A percentile compares a stretch with the other conserved stretches of the same genome.
These are phyloP conservation scores for Malassezia sp. DNA, from an alignment of 1,284 basidiomycete genomes.

Conservation along the genomic window DNA sequence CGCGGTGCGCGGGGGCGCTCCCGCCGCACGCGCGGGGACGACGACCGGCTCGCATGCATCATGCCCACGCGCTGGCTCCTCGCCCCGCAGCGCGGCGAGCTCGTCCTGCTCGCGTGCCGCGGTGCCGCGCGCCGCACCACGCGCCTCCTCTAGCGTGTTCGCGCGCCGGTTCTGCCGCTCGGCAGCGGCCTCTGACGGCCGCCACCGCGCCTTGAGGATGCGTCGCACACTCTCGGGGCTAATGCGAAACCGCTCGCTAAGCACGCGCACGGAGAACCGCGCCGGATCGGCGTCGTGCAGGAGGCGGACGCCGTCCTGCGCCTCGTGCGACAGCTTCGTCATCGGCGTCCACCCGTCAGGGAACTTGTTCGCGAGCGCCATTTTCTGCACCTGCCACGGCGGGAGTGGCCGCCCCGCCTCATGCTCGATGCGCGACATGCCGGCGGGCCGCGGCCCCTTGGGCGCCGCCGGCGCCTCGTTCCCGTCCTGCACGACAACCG, in stretches of 20 bases:
- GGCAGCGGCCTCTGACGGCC: constrained; percentile 2
- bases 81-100: constrained; percentile 8
- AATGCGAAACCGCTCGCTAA: constrained; percentile 33
- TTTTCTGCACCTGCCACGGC: constrained; percentile 30
- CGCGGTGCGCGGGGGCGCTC: not conserved
- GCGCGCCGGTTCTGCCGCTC: constrained; percentile 14
- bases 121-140: not conserved
- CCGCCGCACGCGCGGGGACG: too few species aligned
- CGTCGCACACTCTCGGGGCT: constrained; percentile 34
- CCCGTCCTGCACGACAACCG: not conserved
- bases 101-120: constrained; percentile 7
- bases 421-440: constrained; percentile 34
- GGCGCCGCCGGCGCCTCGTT: not conserved
- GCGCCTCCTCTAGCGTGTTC: not conserved
- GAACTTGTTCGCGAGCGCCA: constrained; percentile 30
- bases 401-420: constrained; percentile 27
- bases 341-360: constrained; percentile 40
- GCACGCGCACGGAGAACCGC: constrained; percentile 22
- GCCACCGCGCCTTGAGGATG: constrained; percentile 24
- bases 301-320: constrained; percentile 37
- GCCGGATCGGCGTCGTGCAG: constrained; percentile 36
- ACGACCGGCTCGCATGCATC: too few species aligned
- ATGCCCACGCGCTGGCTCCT: not conserved
- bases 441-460: constrained; percentile 22
- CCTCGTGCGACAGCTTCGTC: constrained; percentile 38